A percentile compares a stretch with the other conserved stretches of the same genome.
phyloP scores from a whole-genome alignment of 2,329 filamentous ascomycete genomes.

The Simplicillium sp. region DNA sequence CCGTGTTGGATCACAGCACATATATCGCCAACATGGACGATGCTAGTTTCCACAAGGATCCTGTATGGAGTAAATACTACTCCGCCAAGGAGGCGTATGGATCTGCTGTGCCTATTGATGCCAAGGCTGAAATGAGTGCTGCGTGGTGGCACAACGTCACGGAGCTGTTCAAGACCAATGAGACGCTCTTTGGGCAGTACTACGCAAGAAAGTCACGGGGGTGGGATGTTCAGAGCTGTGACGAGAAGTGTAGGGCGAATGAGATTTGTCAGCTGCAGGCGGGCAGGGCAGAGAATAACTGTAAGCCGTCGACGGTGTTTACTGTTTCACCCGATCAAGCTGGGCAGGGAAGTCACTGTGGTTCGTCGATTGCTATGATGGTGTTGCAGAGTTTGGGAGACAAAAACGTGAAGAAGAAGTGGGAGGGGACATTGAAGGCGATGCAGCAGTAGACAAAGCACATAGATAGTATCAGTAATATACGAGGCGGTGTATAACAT shows the following conservation, averaged over 20 bases:
- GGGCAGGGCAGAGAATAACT: conserved; percentile 41
- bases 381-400: background rate
- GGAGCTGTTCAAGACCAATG: conserved; percentile 31
- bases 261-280: conserved; percentile 44
- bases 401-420: background rate
- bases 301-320: conserved; percentile 15
- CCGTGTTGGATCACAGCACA: conserved; percentile 40
- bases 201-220: conserved; percentile 36
- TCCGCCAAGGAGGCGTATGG: conserved; percentile 46
- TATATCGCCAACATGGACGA: conserved; percentile 43
- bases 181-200: conserved; percentile 34
- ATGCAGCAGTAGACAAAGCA: too few relatives aligned
- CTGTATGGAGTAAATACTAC: conserved; percentile 46
- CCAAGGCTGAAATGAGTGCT: conserved; percentile 37
- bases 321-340: background rate
- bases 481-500: too few relatives aligned
- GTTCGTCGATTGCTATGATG: background rate
- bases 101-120: conserved; percentile 24
- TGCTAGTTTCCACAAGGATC: conserved; percentile 32
- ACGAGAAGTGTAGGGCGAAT: conserved; percentile 26
- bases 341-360: background rate
- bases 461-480: too few relatives aligned
- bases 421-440: background rate
- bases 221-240: conserved; percentile 29
- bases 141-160: conserved; percentile 52